Evolutionary conservation across 306 rosid species (phyloP), one percentile per base, ranked within the genome.

Genomic region (Gillenia trifoliata): DNA sequence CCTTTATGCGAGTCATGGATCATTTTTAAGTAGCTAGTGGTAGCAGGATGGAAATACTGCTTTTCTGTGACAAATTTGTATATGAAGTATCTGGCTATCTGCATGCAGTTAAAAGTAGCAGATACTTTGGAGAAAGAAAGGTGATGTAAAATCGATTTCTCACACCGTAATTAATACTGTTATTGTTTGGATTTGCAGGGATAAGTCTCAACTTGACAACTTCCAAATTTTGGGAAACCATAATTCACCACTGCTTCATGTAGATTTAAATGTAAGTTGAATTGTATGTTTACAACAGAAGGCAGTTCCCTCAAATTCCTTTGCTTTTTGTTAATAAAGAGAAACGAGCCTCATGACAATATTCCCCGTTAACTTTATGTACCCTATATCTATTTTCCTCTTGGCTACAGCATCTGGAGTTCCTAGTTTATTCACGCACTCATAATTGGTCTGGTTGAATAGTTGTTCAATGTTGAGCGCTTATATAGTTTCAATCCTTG

Each of bases 211-310:
- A 69, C 84, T 78, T 75, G 99, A 94, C 78, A 84, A 80, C 80
- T 79, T 67, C 64, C 97, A 90, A 77, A 73, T 89, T 59, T 87
- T 95, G 75, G 92, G 88, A 76, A 79, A 78, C 87, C 96, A 82
- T 79, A 89, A 86, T 78, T 95, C 98, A 29, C 93, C 96, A 10
- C 74, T 92, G 60, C 43, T 88, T 71, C 81, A 69, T 72, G 74
- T 89, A 71, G 97, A 95, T 86, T 82, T 95, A 77, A 81, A 81
- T 77, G 99, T 92, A 83, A 87, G 99, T 82, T 83, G 64, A 55
- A 16, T 54, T 56, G 65, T 60, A 55, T 33, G 65, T 63, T 63
- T 47, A 55, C 28, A 20, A 65, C 50, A 13, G 43, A 45, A 74
- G 20, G 62, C 41, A 71, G 34, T 45, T 65, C 38, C 52, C 72